These are phyloP conservation scores for Leccinum variabile DNA, from an alignment of 1,284 basidiomycete species.

Conservation along the genomic window DNA sequence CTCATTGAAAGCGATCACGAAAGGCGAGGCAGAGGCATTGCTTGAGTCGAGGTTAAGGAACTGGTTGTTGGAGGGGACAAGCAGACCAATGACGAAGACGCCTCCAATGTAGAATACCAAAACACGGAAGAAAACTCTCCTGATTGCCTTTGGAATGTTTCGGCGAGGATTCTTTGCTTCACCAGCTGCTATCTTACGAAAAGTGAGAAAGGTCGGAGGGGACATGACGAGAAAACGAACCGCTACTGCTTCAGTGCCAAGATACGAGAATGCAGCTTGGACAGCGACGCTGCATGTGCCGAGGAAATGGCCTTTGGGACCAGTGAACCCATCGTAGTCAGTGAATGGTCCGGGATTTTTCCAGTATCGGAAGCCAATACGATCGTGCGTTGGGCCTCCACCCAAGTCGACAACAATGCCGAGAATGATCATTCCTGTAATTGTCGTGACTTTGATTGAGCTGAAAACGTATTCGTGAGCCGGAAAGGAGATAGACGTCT, in stretches of 20 bases:
- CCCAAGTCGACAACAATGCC: slow-evolving; percentile 47
- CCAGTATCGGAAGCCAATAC: slow-evolving; percentile 50
- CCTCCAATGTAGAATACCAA: slow-evolving; percentile 51
- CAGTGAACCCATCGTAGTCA: slow-evolving; percentile 31
- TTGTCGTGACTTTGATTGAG: slow-evolving; percentile 47
- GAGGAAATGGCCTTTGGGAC: slow-evolving; percentile 42
- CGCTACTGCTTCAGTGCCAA: slow-evolving; percentile 61
- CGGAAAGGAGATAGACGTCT: not conserved
- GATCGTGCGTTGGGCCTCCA: slow-evolving; percentile 41
- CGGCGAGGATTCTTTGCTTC: slow-evolving; percentile 40
- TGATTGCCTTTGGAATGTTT: slow-evolving; percentile 46
- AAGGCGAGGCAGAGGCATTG: slow-evolving; percentile 46
- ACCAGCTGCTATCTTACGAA: slow-evolving; percentile 46
- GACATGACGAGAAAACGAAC: slow-evolving; percentile 15
- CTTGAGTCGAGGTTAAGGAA: slow-evolving; percentile 34
- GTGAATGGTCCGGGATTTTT: slow-evolving; percentile 43
- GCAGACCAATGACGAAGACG: slow-evolving; percentile 50
- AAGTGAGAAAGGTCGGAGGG: not conserved
- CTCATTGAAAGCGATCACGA: slow-evolving; percentile 51
- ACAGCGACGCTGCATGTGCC: slow-evolving; percentile 48
- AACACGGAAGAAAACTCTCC: slow-evolving; percentile 54
- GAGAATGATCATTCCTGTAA: slow-evolving; percentile 45
- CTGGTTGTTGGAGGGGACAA: slow-evolving; percentile 48
- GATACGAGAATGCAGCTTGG: slow-evolving; percentile 48
- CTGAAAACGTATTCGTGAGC: slow-evolving; percentile 19